A percentile compares a stretch with the other conserved stretches of the same genome.
These are phyloP conservation scores for Coemansia nantahalensis DNA, from an alignment of 192 early-diverging fungal species.

Conservation along the genomic window DNA sequence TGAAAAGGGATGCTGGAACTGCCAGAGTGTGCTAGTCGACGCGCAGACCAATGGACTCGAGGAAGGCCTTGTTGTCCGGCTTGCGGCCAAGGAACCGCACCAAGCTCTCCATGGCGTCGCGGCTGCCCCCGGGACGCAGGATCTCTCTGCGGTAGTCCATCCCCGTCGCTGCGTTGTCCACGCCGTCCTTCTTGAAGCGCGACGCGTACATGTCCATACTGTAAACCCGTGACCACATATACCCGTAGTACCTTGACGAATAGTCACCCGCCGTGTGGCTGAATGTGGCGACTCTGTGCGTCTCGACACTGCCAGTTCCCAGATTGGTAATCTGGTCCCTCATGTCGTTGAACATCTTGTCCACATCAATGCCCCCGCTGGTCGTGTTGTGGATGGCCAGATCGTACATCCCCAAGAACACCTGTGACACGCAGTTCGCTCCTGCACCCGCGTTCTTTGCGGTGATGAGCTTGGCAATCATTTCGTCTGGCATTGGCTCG, in stretches of 20 bases:
- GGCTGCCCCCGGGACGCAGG: too few relatives aligned
- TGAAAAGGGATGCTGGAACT: too few relatives aligned
- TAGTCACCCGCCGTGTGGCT: constrained; percentile 66
- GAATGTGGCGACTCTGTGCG: constrained; percentile 45
- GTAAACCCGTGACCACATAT: constrained; percentile 73
- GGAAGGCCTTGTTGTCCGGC: too few relatives aligned
- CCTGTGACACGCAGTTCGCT: constrained; percentile 59
- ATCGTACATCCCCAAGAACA: constrained; percentile 70
- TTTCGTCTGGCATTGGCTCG: constrained; percentile 59
- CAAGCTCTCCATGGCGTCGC: too few relatives aligned
- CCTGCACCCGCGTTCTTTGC: constrained; percentile 63
- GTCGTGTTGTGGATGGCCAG: constrained; percentile 59
- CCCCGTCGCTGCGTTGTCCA: constrained; percentile 58
- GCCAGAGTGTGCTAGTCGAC: too few relatives aligned
- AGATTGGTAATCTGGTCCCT: constrained; percentile 9
- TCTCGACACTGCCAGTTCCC: constrained; percentile 26
- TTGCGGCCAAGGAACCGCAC: too few relatives aligned
- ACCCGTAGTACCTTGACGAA: constrained; percentile 68
- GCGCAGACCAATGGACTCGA: too few relatives aligned
- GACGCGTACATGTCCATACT: constrained; percentile 72
- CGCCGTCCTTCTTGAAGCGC: constrained; percentile 56
- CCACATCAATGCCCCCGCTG: constrained; percentile 26
- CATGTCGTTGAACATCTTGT: constrained; percentile 30
- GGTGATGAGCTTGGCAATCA: constrained; percentile 58
- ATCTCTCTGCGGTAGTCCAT: constrained; percentile 28